These are phyloP conservation scores for Plasmopara halstedii DNA, from an alignment of 352 stramenopile species.

Conservation along the genomic window DNA sequence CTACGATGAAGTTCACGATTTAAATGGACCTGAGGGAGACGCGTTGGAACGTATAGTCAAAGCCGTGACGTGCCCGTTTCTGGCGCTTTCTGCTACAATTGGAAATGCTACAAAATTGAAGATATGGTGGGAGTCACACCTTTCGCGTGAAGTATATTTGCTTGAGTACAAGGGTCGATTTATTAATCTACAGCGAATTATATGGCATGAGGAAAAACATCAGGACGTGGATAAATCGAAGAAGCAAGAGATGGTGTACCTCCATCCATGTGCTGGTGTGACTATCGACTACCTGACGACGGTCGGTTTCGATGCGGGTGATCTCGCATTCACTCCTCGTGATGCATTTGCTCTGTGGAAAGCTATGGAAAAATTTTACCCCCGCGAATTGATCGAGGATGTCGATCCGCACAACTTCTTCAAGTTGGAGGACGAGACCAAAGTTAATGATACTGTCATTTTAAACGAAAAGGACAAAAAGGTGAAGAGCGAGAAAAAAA, in stretches of 20 bases:
- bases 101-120: constrained; percentile 93
- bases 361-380: constrained; percentile 73
- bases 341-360: constrained; percentile 96
- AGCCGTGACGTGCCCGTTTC: constrained; percentile 91
- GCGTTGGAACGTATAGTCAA: constrained; percentile 95
- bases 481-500: constrained; percentile 43
- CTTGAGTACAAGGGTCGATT: constrained; percentile 96
- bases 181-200: constrained; percentile 97
- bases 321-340: constrained; percentile 92
- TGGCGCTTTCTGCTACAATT: constrained; percentile 98
- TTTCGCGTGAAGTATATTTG: constrained; percentile 80
- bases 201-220: constrained; percentile 75
- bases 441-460: constrained; percentile 11
- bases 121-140: constrained; percentile 93
- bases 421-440: constrained; percentile 36
- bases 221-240: constrained; percentile 26
- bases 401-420: constrained; percentile 95
- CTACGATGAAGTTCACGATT: constrained; percentile 97
- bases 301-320: constrained; percentile 71
- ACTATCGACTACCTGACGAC: constrained; percentile 81
- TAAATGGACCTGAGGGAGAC: constrained; percentile 96
- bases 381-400: constrained; percentile 77
- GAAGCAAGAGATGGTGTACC: constrained; percentile 62
- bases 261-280: constrained; percentile 80
- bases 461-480: constrained; percentile 48